These are phyloP conservation scores for Tuber indicum DNA, from an alignment of 495 filamentous ascomycete species.

Conservation along the genomic window DNA sequence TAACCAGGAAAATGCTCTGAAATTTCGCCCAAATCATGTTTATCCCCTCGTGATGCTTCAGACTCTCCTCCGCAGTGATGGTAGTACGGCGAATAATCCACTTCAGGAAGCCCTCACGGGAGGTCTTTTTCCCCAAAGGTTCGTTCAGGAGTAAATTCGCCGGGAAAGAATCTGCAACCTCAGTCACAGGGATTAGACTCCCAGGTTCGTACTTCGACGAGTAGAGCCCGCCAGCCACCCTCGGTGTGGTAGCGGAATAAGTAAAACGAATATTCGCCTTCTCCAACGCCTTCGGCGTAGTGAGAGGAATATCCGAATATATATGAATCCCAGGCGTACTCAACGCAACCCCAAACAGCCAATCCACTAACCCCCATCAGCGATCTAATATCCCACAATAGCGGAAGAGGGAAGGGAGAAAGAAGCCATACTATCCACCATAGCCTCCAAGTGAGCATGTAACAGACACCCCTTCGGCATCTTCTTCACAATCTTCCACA, in stretches of 20 bases:
- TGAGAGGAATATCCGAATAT: conserved; percentile 51
- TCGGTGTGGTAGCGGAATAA: conserved; percentile 44
- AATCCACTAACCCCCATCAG: conserved; percentile 50
- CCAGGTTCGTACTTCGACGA: conserved; percentile 52
- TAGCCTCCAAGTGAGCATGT: conserved; percentile 82
- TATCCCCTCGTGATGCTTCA: conserved; percentile 73
- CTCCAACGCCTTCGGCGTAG: conserved; percentile 46
- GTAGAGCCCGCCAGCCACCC: conserved; percentile 53
- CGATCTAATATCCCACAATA: neutral
- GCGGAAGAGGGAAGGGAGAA: too few species aligned
- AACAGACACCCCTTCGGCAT: conserved; percentile 91
- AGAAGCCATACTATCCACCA: conserved; percentile 60
- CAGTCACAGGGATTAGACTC: conserved; percentile 53
- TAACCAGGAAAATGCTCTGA: conserved; percentile 58
- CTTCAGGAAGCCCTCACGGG: conserved; percentile 60
- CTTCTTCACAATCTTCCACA: conserved; percentile 74
- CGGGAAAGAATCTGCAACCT: conserved; percentile 68
- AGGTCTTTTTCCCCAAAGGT: conserved; percentile 32
- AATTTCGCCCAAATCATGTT: conserved; percentile 78
- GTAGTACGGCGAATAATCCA: conserved; percentile 74
- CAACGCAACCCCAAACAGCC: conserved; percentile 63
- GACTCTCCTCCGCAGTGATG: conserved; percentile 61
- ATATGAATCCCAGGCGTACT: conserved; percentile 71
- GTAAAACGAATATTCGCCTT: conserved; percentile 52
- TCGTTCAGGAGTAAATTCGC: conserved; percentile 43